Conservation (phyloP, 1,284 basidiomycete species). For the Apiotrichum siamense region DNA sequence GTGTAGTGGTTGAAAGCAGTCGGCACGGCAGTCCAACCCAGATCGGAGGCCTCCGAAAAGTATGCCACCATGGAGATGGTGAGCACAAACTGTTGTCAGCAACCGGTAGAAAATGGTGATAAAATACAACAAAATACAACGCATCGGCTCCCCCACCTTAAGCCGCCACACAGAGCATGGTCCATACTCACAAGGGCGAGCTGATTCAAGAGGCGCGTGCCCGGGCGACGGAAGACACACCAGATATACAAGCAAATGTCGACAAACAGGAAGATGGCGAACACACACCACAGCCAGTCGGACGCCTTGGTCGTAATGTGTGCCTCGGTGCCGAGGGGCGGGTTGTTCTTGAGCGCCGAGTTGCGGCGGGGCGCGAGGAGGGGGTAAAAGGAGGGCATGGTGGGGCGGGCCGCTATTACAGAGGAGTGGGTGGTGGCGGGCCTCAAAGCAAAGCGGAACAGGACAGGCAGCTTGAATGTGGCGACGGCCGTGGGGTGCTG, state of each 20-base stretch:
- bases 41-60: conserved; percentile 59
- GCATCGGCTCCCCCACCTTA: no score
- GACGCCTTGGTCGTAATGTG: conserved; percentile 26
- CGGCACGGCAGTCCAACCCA: conserved; percentile 53
- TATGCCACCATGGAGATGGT: conserved; percentile 49
- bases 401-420: neutral
- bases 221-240: conserved; percentile 47
- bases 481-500: no score
- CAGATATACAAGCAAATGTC: conserved; percentile 48
- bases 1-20: conserved; percentile 51
- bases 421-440: neutral
- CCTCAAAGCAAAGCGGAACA: no score
- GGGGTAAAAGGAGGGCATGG: neutral
- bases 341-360: conserved; percentile 24
- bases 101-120: neutral
- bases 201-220: conserved; percentile 53
- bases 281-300: conserved; percentile 56
- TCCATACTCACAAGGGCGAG: conserved; percentile 42
- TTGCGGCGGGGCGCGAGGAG: conserved; percentile 7
- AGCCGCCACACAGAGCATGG: neutral
- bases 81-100: conserved; percentile 37
- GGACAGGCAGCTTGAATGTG: no score
- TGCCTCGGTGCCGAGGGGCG: conserved; percentile 11
- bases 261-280: conserved; percentile 51
- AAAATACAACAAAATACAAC: neutral